Conservation (phyloP, 352 stramenopile species). For the Phytophthora tentaculata region DNA sequence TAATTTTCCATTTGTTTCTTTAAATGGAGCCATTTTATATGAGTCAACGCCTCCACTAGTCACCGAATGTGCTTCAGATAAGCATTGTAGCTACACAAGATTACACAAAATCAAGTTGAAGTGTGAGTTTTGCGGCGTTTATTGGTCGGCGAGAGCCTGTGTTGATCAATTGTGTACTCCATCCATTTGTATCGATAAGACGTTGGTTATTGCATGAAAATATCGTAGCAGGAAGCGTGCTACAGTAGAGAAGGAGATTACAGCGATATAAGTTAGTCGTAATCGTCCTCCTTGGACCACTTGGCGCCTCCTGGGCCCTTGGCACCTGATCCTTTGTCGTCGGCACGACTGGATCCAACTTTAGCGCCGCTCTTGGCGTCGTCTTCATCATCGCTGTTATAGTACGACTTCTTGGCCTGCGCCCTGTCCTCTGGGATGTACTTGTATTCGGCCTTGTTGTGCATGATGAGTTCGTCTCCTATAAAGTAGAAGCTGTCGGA, state of each 20-base stretch:
- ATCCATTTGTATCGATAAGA: constrained; percentile 9
- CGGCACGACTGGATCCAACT: constrained; percentile 41
- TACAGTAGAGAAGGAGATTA: constrained; percentile 5
- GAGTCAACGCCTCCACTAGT: too few species aligned
- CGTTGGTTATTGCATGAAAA: constrained; percentile 2
- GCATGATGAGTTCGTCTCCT: constrained; percentile 96
- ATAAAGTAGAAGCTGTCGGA: constrained; percentile 98
- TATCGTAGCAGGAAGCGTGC: constrained; percentile 2
- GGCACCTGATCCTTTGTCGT: constrained; percentile 58
- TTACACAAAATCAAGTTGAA: constrained; percentile 1
- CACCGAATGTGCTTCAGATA: too few species aligned
- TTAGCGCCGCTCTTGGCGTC: constrained; percentile 70
- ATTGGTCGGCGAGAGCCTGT: too few species aligned
- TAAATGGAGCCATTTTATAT: too few species aligned
- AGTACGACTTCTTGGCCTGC: constrained; percentile 93
- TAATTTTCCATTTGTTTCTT: too few species aligned
- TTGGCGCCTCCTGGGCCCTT: constrained; percentile 58
- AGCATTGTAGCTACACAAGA: constrained; percentile 1
- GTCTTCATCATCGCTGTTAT: constrained; percentile 85
- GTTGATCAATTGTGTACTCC: constrained; percentile 5
- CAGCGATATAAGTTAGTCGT: constrained; percentile 69
- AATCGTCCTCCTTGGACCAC: constrained; percentile 93
- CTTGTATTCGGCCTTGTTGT: constrained; percentile 95
- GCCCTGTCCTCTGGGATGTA: constrained; percentile 92
- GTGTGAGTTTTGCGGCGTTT: not conserved